phyloP scores from a whole-genome alignment of 805 yeast genomes.

The Maudiozyma pseudohumilis region DNA sequence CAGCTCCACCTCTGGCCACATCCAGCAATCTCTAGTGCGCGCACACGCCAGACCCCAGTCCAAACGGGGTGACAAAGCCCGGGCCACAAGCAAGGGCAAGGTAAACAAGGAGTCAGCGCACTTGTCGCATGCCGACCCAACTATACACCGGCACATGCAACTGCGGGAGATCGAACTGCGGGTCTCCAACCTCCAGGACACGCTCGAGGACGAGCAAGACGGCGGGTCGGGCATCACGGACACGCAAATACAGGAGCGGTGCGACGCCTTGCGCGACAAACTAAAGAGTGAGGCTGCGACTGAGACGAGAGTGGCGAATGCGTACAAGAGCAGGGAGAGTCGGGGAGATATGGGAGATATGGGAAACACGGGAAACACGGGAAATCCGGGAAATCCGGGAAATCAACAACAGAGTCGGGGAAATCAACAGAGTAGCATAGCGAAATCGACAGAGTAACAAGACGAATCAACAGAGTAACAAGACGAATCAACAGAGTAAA shows the following conservation, averaged over 20 bases:
- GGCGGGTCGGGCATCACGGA: conserved; percentile 9
- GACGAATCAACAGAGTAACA: too few relatives aligned
- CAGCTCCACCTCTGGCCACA: conserved; percentile 27
- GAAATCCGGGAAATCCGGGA: too few relatives aligned
- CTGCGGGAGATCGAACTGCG: conserved; percentile 22
- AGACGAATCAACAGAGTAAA: too few relatives aligned
- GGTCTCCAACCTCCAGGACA: conserved; percentile 23
- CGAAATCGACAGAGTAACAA: too few relatives aligned
- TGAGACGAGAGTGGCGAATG: too few relatives aligned
- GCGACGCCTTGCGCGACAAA: conserved; percentile 12
- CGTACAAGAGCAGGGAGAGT: too few relatives aligned
- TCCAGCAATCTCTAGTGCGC: conserved; percentile 23
- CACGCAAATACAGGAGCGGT: conserved; percentile 14
- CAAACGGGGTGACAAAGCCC: background rate
- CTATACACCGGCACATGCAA: conserved; percentile 9
- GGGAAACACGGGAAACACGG: too few relatives aligned
- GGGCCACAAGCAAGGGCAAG: background rate
- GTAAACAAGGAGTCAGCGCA: background rate
- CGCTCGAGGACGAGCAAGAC: conserved; percentile 18
- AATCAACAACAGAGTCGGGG: too few relatives aligned
- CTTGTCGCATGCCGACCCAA: too few relatives aligned
- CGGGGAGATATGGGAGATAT: too few relatives aligned
- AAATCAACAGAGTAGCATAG: too few relatives aligned
- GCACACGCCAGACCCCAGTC: background rate
- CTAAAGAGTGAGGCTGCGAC: too few relatives aligned